These are phyloP conservation scores for Neurospora sp. DNA, from an alignment of 495 filamentous ascomycete species.

Conservation along the genomic window DNA sequence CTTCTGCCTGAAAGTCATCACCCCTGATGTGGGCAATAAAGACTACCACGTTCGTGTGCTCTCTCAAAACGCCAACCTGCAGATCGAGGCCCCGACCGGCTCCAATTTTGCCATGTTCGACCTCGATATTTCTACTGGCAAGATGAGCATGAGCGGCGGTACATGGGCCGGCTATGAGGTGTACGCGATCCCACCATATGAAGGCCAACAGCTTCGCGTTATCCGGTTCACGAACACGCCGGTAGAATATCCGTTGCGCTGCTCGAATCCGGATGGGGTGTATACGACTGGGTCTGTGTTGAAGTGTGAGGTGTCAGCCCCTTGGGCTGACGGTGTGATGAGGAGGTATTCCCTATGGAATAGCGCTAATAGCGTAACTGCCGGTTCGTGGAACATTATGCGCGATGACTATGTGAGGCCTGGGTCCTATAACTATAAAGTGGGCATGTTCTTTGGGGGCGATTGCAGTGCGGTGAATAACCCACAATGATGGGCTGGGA, in stretches of 20 bases:
- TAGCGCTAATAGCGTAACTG: background rate
- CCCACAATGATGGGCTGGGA: background rate
- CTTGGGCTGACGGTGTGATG: background rate
- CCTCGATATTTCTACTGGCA: background rate
- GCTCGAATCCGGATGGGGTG: background rate
- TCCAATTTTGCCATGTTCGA: background rate
- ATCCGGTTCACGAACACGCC: background rate
- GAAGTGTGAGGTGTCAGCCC: background rate
- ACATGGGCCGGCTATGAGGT: background rate
- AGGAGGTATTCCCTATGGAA: background rate
- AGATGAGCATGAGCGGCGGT: background rate
- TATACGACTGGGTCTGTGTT: background rate
- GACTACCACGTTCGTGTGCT: background rate
- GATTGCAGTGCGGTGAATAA: background rate
- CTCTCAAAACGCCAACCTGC: background rate
- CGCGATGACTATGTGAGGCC: background rate
- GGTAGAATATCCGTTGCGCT: background rate
- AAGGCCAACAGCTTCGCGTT: background rate
- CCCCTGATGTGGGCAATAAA: background rate
- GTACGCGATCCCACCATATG: background rate
- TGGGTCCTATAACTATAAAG: background rate
- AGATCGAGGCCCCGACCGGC: background rate
- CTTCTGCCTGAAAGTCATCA: background rate
- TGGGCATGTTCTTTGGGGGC: background rate
- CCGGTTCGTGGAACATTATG: background rate